Evolutionary conservation across 2,329 filamentous ascomycete species (phyloP).

Genomic region (Fusarium sp.): DNA sequence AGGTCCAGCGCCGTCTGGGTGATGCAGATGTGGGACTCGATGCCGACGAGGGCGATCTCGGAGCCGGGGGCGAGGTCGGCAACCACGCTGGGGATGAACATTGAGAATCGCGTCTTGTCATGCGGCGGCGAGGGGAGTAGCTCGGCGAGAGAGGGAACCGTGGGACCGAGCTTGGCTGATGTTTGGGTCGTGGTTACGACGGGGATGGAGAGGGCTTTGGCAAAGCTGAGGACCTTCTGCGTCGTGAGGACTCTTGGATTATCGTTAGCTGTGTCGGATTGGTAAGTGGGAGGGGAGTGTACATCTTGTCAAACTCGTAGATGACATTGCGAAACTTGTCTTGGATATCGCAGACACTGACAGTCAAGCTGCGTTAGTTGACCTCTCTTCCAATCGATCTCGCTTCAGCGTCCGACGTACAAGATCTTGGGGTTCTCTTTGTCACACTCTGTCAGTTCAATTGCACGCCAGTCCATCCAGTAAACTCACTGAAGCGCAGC

Average conservation of each 20-base stretch:
- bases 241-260: slow-evolving; percentile 68
- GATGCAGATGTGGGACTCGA: slow-evolving; percentile 94
- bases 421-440: slow-evolving; percentile 64
- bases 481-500: slow-evolving; percentile 51
- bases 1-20: slow-evolving; percentile 92
- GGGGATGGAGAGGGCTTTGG: slow-evolving; percentile 76
- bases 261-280: slow-evolving; percentile 4
- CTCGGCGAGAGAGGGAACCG: slow-evolving; percentile 76
- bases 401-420: slow-evolving; percentile 47
- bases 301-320: slow-evolving; percentile 87
- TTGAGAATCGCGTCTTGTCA: slow-evolving; percentile 93
- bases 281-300: slow-evolving; percentile 47
- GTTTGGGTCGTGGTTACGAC: slow-evolving; percentile 90
- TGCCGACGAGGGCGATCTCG: slow-evolving; percentile 84
- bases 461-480: not conserved
- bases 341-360: slow-evolving; percentile 92
- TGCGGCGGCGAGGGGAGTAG: slow-evolving; percentile 67
- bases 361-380: not conserved
- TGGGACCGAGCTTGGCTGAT: slow-evolving; percentile 80
- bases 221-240: slow-evolving; percentile 75
- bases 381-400: not conserved
- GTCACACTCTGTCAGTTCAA: not conserved
- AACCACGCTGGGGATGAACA: slow-evolving; percentile 79
- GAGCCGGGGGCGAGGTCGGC: slow-evolving; percentile 51
- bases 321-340: slow-evolving; percentile 91